Evolutionary conservation across 768 basidiomycete genomes (phyloP).

Genomic region (Hypholoma fasciculare): DNA sequence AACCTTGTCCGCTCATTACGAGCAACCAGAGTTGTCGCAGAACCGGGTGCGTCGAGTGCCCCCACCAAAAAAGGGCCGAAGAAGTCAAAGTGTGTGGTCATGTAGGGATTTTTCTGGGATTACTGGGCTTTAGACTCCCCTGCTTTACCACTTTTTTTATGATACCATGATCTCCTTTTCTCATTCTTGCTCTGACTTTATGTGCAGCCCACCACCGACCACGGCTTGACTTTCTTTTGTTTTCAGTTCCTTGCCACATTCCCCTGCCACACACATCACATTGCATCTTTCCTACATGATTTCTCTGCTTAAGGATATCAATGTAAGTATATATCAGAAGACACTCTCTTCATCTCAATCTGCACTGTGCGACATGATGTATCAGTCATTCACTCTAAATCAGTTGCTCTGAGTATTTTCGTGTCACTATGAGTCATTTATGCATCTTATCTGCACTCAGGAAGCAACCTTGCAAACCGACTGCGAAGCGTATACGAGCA

Average conservation of each 20-base stretch:
- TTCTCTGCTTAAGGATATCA: constrained; percentile 31
- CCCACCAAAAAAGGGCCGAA: constrained; percentile 45
- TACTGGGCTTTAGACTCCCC: constrained; percentile 65
- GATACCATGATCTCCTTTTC: constrained; percentile 67
- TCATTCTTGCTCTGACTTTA: constrained; percentile 27
- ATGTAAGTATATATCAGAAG: constrained; percentile 36
- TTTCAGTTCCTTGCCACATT: constrained; percentile 23
- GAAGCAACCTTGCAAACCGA: not conserved
- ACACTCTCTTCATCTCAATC: constrained; percentile 23
- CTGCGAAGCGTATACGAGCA: not conserved
- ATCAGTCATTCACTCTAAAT: constrained; percentile 23
- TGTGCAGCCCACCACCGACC: constrained; percentile 22
- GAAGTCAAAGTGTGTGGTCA: constrained; percentile 69
- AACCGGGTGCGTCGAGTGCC: constrained; percentile 39
- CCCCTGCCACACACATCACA: constrained; percentile 18
- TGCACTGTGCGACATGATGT: constrained; percentile 24
- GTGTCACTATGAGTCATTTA: constrained; percentile 1
- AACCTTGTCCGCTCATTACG: constrained; percentile 83
- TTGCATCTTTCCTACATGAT: constrained; percentile 22
- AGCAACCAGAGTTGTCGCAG: constrained; percentile 59
- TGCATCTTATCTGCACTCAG: constrained; percentile 14
- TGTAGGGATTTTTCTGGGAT: constrained; percentile 75
- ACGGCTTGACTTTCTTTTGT: constrained; percentile 19
- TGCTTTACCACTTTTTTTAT: constrained; percentile 72
- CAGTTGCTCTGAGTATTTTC: not conserved